phyloP scores from a whole-genome alignment of 2,329 filamentous ascomycete genomes.

The Hymenoscyphus repandus region DNA sequence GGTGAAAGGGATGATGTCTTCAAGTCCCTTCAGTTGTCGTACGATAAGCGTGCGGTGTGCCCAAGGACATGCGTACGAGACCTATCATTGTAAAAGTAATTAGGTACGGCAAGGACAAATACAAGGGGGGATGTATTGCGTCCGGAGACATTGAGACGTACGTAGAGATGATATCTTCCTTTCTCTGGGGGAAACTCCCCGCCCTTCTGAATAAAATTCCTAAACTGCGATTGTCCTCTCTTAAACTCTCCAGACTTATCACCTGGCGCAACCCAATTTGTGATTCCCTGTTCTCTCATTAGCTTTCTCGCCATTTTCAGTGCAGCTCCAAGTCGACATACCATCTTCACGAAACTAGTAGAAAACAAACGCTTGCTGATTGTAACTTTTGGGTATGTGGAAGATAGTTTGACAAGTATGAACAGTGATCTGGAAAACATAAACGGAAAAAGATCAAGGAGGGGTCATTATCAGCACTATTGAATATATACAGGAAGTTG shows the following conservation, averaged over 20 bases:
- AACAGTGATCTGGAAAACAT: neutral
- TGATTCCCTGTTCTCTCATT: slow-evolving; percentile 47
- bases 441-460: neutral
- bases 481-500: neutral
- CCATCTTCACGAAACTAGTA: slow-evolving; percentile 9
- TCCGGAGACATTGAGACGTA: slow-evolving; percentile 73
- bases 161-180: slow-evolving; percentile 87
- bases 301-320: slow-evolving; percentile 14
- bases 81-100: slow-evolving; percentile 9
- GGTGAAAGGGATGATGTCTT: slow-evolving; percentile 64
- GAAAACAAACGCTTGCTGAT: neutral
- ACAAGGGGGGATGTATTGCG: slow-evolving; percentile 49
- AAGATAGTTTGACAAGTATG: neutral
- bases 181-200: slow-evolving; percentile 71
- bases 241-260: slow-evolving; percentile 91
- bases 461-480: neutral
- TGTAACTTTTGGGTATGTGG: neutral
- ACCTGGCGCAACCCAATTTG: slow-evolving; percentile 73
- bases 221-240: slow-evolving; percentile 76
- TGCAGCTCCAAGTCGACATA: slow-evolving; percentile 22
- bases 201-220: slow-evolving; percentile 58
- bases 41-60: slow-evolving; percentile 81
- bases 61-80: slow-evolving; percentile 56
- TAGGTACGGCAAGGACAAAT: neutral
- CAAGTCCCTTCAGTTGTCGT: slow-evolving; percentile 83